Evolutionary conservation across 2,329 filamentous ascomycete genomes (phyloP).

Genomic region (Microdochium paspali): DNA sequence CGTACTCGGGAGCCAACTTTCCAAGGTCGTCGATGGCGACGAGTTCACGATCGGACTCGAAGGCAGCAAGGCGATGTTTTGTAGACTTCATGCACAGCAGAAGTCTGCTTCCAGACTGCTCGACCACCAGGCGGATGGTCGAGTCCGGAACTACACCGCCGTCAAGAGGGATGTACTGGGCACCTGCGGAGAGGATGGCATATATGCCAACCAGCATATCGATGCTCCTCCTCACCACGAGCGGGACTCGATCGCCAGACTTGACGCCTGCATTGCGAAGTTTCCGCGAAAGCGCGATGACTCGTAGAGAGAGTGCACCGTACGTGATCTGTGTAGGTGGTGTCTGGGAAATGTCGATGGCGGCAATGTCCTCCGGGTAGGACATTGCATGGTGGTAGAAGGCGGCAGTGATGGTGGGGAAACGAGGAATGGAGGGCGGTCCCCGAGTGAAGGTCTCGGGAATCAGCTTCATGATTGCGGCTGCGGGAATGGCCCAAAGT

Average conservation of each 20-base stretch:
- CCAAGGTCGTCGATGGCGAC: slow-evolving; percentile 10
- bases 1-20: slow-evolving; percentile 11
- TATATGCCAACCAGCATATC: slow-evolving; percentile 50
- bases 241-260: slow-evolving; percentile 37
- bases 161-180: slow-evolving; percentile 51
- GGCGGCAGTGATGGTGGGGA: slow-evolving; percentile 6
- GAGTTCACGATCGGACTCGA: slow-evolving; percentile 19
- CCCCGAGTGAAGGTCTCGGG: slow-evolving; percentile 3
- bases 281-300: slow-evolving; percentile 29
- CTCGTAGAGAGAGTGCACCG: slow-evolving; percentile 28
- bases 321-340: slow-evolving; percentile 29
- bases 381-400: slow-evolving; percentile 7
- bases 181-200: slow-evolving; percentile 45
- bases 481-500: neutral
- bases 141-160: slow-evolving; percentile 40
- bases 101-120: slow-evolving; percentile 31
- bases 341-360: slow-evolving; percentile 6
- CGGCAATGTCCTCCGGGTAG: slow-evolving; percentile 5
- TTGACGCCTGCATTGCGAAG: slow-evolving; percentile 28
- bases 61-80: slow-evolving; percentile 4
- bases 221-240: slow-evolving; percentile 44
- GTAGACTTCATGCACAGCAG: slow-evolving; percentile 34
- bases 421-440: neutral
- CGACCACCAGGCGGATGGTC: slow-evolving; percentile 37
- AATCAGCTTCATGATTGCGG: neutral